Evolutionary conservation across 1,284 basidiomycete genomes (phyloP).

Genomic region (Ustilago vetiveriae): DNA sequence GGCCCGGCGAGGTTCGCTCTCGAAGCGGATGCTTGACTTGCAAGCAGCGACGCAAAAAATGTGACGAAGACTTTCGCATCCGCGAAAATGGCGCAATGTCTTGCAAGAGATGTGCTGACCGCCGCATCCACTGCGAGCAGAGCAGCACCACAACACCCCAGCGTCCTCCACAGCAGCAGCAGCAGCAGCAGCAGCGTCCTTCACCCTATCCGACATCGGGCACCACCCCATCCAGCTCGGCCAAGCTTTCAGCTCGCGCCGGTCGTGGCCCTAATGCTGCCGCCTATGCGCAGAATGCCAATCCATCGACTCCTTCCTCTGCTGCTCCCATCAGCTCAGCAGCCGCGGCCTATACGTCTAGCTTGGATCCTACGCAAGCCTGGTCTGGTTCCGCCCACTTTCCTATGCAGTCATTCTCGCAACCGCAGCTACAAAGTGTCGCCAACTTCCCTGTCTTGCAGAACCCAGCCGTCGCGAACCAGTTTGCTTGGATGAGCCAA

Average conservation of each 20-base stretch:
- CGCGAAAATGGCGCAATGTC: constrained; percentile 38
- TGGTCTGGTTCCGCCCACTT: constrained; percentile 30
- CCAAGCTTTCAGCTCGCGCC: constrained; percentile 7
- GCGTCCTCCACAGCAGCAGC: constrained; percentile 9
- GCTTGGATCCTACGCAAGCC: constrained; percentile 20
- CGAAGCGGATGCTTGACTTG: constrained; percentile 51
- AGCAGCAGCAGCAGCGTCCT: too few species aligned
- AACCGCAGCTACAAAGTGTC: constrained; percentile 11
- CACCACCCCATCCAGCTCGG: constrained; percentile 6
- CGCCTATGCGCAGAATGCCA: constrained; percentile 2
- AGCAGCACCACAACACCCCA: constrained; percentile 22
- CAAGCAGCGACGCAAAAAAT: constrained; percentile 54
- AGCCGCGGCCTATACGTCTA: background rate
- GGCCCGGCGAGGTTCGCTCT: constrained; percentile 48
- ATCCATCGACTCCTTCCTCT: constrained; percentile 2
- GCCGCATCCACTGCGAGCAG: constrained; percentile 41
- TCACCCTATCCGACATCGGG: constrained; percentile 17
- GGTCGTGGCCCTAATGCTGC: constrained; percentile 14
- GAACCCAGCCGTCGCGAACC: constrained; percentile 20
- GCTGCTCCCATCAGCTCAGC: constrained; percentile 4
- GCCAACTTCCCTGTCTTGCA: constrained; percentile 12
- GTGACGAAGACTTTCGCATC: constrained; percentile 48
- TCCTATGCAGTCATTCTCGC: constrained; percentile 16
- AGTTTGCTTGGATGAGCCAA: constrained; percentile 36
- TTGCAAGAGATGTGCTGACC: constrained; percentile 45